Evolutionary conservation across 768 basidiomycete species (phyloP).

Genomic region (Naematelia encephala): DNA sequence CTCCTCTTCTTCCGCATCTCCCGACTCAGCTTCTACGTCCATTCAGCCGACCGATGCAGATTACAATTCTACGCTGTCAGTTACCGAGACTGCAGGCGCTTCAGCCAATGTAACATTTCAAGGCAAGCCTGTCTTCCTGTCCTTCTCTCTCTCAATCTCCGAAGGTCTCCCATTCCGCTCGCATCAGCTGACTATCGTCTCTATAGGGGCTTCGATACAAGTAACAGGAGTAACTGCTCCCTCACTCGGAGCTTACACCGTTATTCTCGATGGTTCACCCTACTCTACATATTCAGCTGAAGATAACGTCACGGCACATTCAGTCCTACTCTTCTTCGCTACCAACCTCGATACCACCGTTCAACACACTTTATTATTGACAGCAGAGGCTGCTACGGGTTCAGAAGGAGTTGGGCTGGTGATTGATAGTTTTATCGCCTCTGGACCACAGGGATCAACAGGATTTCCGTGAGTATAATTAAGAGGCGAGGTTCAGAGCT

Average conservation of each 20-base stretch:
- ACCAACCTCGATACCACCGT: constrained; percentile 27
- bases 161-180: background rate
- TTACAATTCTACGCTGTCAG: constrained; percentile 25
- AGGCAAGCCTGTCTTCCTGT: constrained; percentile 19
- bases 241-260: constrained; percentile 14
- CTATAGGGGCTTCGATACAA: constrained; percentile 28
- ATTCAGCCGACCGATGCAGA: constrained; percentile 6
- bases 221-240: constrained; percentile 27
- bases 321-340: constrained; percentile 27
- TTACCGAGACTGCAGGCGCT: constrained; percentile 27
- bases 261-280: constrained; percentile 9
- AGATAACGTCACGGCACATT: constrained; percentile 23
- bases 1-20: background rate
- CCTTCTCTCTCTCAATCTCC: background rate
- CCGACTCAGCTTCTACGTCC: background rate
- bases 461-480: constrained; percentile 28
- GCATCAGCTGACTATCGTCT: background rate
- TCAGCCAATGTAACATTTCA: constrained; percentile 28
- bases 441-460: constrained; percentile 25
- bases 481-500: too few species aligned
- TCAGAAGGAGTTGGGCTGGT: constrained; percentile 18
- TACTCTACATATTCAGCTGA: constrained; percentile 9
- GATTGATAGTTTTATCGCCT: constrained; percentile 23
- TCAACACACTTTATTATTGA: constrained; percentile 22
- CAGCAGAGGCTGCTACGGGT: constrained; percentile 8